phyloP scores from a whole-genome alignment of 495 filamentous ascomycete species.

The Cenococcum geophilum region DNA sequence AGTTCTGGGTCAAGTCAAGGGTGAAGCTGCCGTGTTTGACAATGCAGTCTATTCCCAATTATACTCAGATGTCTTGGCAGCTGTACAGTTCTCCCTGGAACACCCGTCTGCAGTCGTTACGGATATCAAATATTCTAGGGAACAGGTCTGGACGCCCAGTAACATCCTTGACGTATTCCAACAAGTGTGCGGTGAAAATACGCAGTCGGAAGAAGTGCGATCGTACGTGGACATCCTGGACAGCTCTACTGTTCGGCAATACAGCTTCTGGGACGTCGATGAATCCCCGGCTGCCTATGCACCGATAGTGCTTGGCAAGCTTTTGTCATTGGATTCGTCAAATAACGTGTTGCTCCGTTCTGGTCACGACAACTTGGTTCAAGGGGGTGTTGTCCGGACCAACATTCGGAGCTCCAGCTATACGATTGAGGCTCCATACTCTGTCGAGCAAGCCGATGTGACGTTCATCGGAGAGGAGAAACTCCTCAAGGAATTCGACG shows the following conservation, averaged over 20 bases:
- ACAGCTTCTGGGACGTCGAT: slow-evolving; percentile 90
- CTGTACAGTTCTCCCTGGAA: slow-evolving; percentile 66
- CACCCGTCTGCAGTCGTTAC: slow-evolving; percentile 53
- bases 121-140: slow-evolving; percentile 85
- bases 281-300: slow-evolving; percentile 60
- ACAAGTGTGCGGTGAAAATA: slow-evolving; percentile 51
- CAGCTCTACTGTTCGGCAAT: slow-evolving; percentile 58
- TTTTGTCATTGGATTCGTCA: slow-evolving; percentile 67
- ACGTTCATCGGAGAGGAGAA: slow-evolving; percentile 71
- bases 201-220: slow-evolving; percentile 46
- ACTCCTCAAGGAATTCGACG: slow-evolving; percentile 67
- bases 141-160: slow-evolving; percentile 73
- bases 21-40: slow-evolving; percentile 55
- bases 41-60: slow-evolving; percentile 69
- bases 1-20: slow-evolving; percentile 58
- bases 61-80: slow-evolving; percentile 80
- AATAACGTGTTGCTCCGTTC: slow-evolving; percentile 72
- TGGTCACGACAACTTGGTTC: slow-evolving; percentile 75
- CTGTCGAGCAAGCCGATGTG: slow-evolving; percentile 71
- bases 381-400: slow-evolving; percentile 76
- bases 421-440: slow-evolving; percentile 75
- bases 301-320: slow-evolving; percentile 58
- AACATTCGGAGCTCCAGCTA: slow-evolving; percentile 81
- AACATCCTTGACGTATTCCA: slow-evolving; percentile 61
- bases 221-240: slow-evolving; percentile 37